Percentiles rank a stretch among this genome's conserved stretches.
These are phyloP conservation scores for Penicillium hesseltinei DNA, from an alignment of 2,329 filamentous ascomycete species.

Conservation along the genomic window DNA sequence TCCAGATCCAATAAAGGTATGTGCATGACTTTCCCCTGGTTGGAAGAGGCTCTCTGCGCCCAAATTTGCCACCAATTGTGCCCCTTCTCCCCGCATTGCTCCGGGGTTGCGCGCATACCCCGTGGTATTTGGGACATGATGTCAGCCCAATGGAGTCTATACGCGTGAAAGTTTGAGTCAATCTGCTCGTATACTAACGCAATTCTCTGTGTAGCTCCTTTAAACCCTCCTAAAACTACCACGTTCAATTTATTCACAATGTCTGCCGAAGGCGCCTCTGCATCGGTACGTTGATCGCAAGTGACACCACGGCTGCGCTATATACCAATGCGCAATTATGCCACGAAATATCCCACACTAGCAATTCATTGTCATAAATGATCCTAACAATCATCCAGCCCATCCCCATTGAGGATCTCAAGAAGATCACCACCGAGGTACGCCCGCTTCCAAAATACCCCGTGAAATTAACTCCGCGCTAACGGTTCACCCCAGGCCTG, in stretches of 20 bases:
- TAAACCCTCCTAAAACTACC: background rate
- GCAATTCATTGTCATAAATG: background rate
- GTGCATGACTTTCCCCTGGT: background rate
- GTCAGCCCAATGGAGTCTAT: constrained; percentile 15
- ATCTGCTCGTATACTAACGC: background rate
- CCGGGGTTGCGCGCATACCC: constrained; percentile 18
- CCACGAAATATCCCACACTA: background rate
- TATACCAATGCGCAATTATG: constrained; percentile 6
- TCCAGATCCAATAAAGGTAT: constrained; percentile 11
- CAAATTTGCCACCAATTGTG: constrained; percentile 13
- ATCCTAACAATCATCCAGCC: constrained; percentile 54
- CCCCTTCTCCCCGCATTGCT: constrained; percentile 18
- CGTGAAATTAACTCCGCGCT: constrained; percentile 1
- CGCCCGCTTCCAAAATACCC: constrained; percentile 26
- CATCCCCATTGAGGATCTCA: constrained; percentile 71
- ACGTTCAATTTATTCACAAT: constrained; percentile 23
- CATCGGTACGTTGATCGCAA: constrained; percentile 25
- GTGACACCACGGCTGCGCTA: background rate
- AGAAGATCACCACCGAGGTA: constrained; percentile 83
- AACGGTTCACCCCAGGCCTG: constrained; percentile 64
- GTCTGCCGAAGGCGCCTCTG: constrained; percentile 31
- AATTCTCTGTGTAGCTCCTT: background rate
- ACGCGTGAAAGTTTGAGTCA: background rate
- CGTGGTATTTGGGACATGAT: constrained; percentile 8
- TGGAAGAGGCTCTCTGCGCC: background rate